phyloP scores from a whole-genome alignment of 1,284 basidiomycete genomes.

The Cutaneotrichosporon sp. region DNA sequence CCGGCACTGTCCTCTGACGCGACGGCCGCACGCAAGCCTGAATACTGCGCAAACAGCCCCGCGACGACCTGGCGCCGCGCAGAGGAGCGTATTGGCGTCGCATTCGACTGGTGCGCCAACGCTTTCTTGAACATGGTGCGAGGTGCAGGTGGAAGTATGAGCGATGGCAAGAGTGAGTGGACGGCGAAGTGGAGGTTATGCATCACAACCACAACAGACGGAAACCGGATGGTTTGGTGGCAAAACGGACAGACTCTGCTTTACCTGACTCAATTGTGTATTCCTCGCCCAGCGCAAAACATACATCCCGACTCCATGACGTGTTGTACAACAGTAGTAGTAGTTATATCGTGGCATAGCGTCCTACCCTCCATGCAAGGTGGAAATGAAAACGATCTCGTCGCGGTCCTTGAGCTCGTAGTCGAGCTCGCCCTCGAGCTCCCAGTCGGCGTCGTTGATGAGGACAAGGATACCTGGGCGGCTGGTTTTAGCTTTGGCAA shows the following conservation, averaged over 20 bases:
- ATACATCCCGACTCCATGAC: too few relatives aligned
- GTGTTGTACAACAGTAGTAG: too few relatives aligned
- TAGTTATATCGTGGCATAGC: background rate
- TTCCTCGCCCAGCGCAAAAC: too few relatives aligned
- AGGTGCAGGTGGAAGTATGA: background rate
- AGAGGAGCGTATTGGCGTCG: conserved; percentile 45
- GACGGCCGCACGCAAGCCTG: conserved; percentile 14
- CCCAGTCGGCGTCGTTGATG: conserved; percentile 97
- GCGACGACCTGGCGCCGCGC: conserved; percentile 40
- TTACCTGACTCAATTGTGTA: too few relatives aligned
- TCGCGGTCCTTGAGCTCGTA: conserved; percentile 75
- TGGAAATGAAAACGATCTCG: conserved; percentile 93
- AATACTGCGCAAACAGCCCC: conserved; percentile 35
- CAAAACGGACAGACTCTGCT: too few relatives aligned
- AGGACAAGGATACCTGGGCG: conserved; percentile 93
- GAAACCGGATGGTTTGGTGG: too few relatives aligned
- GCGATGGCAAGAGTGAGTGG: background rate
- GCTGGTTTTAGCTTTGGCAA: conserved; percentile 49
- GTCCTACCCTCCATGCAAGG: conserved; percentile 76
- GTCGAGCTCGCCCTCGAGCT: conserved; percentile 88
- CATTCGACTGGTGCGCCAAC: conserved; percentile 42
- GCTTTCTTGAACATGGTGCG: conserved; percentile 47
- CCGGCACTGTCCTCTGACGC: conserved; percentile 3
- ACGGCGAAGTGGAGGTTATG: background rate
- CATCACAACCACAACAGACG: background rate